Base-by-base conservation (phyloP, 768 basidiomycete species). In the Cystobasidium ongulense region DNA sequence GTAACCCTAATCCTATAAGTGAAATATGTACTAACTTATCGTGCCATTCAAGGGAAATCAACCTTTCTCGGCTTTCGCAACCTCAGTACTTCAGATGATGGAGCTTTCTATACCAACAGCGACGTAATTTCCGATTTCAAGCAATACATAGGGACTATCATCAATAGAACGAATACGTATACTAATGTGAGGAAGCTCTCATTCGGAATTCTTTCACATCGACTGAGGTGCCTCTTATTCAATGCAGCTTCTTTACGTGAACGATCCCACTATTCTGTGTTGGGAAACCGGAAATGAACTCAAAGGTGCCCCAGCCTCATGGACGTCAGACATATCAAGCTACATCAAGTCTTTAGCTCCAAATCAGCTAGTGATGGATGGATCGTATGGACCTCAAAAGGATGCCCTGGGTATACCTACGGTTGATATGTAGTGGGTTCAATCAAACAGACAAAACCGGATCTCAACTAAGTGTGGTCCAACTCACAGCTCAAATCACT, bases 231-330 rank as follows among this genome's bases (percentile, higher is more conserved):
- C 35, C 4, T 38, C 63, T 25, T 38, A 25, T 38, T 17, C 36
- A 17, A 10, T 54, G 18, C 65, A 63, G 74, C 21, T 72, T 38
- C 29, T 50, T 10, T 57, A 72, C 43, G 53, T 17, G 0, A 23
- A 64, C 1, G 78, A 79, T 43, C 76, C 78, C 0, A 78, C 78
- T 23, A 74, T 79, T 18, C 52, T 78, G 62, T 76, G 76, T 0
- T 76, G 77, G 50, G 78, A 79, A 52, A 76, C 76, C 0, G 78
- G 78, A 1, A 79, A 79, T 73, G 78, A 79, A 50, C 74, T 78
- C 5, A 76, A 75, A 5, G 27, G n/a, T 15, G 75, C 78, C 0
- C 75, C 78, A 0, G 70, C 66, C 18, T 72, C 65, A 7, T 79
- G 78, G 78, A 75, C 76, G 0, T 63, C 57, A 1, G 52, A 67